Conservation (phyloP, 345 rosid genomes). For the Eucalyptus sp. region DNA sequence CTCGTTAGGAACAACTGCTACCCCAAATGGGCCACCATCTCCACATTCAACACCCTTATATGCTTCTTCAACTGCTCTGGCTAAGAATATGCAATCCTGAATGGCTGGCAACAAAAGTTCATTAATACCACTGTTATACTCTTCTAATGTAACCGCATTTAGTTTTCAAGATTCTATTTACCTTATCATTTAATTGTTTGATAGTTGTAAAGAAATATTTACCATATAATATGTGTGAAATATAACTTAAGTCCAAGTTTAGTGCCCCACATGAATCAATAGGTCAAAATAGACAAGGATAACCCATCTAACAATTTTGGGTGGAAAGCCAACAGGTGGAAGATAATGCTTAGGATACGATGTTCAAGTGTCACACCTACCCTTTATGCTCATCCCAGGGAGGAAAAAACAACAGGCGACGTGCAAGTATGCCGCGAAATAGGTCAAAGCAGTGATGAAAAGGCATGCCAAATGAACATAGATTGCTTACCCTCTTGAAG, state of each 20-base stretch:
- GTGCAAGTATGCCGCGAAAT: not conserved
- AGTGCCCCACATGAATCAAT: not conserved
- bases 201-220: no score
- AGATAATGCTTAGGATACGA: not conserved
- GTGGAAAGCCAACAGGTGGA: not conserved
- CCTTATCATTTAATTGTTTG: not conserved
- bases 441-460: not conserved
- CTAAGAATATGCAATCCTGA: slow-evolving; percentile 62
- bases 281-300: not conserved
- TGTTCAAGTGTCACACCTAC: not conserved
- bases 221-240: not conserved
- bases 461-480: not conserved
- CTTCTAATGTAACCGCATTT: not conserved
- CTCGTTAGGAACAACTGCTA: slow-evolving; percentile 72
- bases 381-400: not conserved
- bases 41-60: slow-evolving; percentile 91
- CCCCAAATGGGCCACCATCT: slow-evolving; percentile 95
- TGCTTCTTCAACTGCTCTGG: slow-evolving; percentile 85
- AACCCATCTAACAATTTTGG: not conserved
- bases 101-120: slow-evolving; percentile 36
- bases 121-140: not conserved
- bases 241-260: not conserved
- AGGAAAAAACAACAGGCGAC: not conserved
- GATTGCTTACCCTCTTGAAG: slow-evolving; percentile 58
- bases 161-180: not conserved